These are phyloP conservation scores for Testicularia cyperi DNA, from an alignment of 1,284 basidiomycete genomes.

Conservation along the genomic window DNA sequence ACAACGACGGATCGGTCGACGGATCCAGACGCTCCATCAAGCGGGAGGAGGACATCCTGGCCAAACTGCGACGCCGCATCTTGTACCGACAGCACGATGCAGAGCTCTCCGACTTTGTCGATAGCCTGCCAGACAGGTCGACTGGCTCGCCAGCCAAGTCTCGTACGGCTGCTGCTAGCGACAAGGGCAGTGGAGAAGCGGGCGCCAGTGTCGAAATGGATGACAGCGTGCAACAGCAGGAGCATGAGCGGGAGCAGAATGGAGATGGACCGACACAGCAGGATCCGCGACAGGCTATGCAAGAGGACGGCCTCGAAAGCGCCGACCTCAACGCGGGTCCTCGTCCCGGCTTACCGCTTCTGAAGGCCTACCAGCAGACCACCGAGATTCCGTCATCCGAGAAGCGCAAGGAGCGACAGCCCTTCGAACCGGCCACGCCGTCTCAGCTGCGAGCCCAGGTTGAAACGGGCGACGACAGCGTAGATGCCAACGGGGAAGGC, in stretches of 20 bases:
- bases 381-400: constrained; percentile 13
- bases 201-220: no score
- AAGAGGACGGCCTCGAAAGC: no score
- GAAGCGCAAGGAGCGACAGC: constrained; percentile 34
- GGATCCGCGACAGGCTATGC: no score
- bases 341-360: constrained; percentile 8
- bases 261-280: no score
- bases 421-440: constrained; percentile 13
- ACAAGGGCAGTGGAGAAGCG: no score
- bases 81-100: constrained; percentile 31
- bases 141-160: no score
- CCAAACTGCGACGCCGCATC: constrained; percentile 26
- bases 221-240: no score
- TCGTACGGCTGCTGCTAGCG: no score
- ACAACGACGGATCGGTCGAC: constrained; percentile 17
- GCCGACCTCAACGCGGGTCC: constrained; percentile 16
- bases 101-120: constrained; percentile 28
- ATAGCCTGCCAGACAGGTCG: constrained; percentile 7
- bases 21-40: constrained; percentile 10
- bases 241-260: no score
- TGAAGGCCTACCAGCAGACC: neutral
- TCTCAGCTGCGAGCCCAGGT: no score
- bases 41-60: constrained; percentile 28
- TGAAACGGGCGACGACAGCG: no score
- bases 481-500: no score